Conservation (phyloP, 495 filamentous ascomycete species). For the Penicillium parvum region DNA sequence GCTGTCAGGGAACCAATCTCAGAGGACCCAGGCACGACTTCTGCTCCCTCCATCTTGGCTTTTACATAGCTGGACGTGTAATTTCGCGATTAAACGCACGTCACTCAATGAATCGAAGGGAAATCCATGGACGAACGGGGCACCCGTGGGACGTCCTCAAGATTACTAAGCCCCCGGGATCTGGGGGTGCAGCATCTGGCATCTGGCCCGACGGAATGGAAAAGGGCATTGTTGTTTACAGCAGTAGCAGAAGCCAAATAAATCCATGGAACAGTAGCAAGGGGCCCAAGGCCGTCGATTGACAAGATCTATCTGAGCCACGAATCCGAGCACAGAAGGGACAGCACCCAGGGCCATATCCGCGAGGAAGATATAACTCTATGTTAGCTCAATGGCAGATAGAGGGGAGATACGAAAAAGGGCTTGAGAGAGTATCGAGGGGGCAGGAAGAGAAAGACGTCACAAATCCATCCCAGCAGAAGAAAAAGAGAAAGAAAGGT, state of each 20-base stretch:
- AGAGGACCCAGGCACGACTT: constrained; percentile 25
- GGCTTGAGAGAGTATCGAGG: constrained; percentile 11
- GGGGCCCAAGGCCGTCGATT: constrained; percentile 9
- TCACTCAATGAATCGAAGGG: no score
- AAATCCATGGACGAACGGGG: no score
- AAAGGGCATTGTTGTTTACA: no score
- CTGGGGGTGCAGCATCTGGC: no score
- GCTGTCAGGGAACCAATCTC: constrained; percentile 40
- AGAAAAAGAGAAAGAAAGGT: constrained; percentile 9
- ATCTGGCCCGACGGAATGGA: no score
- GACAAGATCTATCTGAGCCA: constrained; percentile 1
- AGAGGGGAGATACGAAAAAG: constrained; percentile 12
- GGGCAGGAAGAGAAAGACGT: constrained; percentile 31
- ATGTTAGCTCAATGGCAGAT: constrained; percentile 31
- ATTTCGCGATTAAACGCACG: not conserved
- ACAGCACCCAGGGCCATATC: constrained; percentile 7
- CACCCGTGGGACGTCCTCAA: no score
- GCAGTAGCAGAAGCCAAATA: no score
- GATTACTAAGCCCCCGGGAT: no score
- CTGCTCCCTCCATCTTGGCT: constrained; percentile 29
- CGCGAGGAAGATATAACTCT: constrained; percentile 38
- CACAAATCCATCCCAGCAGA: constrained; percentile 32
- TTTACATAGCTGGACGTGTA: constrained; percentile 15
- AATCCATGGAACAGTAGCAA: constrained; percentile 4
- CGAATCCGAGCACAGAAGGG: constrained; percentile 1